These are phyloP conservation scores for Diaporthe citrichinensis DNA, from an alignment of 2,329 filamentous ascomycete genomes.

Conservation along the genomic window DNA sequence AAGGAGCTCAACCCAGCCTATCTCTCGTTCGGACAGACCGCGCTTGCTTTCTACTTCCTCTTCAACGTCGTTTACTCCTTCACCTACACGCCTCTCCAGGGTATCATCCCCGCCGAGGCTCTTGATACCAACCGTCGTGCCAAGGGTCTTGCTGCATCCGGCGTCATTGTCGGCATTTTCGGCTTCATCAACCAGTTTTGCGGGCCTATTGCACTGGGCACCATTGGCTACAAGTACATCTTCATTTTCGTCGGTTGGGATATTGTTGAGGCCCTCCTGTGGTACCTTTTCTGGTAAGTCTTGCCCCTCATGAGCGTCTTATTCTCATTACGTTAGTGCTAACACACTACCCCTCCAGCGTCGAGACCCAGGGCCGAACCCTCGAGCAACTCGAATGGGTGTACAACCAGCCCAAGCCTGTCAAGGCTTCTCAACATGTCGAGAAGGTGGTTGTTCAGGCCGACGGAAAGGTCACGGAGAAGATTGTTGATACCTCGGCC, in stretches of 20 bases:
- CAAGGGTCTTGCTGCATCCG: conserved; percentile 61
- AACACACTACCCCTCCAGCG: conserved; percentile 48
- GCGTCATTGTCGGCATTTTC: conserved; percentile 60
- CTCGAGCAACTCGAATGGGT: conserved; percentile 66
- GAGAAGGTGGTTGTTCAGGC: conserved; percentile 62
- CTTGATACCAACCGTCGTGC: conserved; percentile 63
- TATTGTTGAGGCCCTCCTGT: conserved; percentile 56
- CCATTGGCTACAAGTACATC: conserved; percentile 60
- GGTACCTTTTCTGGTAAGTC: conserved; percentile 62
- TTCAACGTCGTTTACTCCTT: conserved; percentile 66
- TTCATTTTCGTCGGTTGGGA: conserved; percentile 66
- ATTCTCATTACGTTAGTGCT: neutral
- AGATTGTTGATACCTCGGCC: conserved; percentile 50
- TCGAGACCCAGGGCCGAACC: conserved; percentile 64
- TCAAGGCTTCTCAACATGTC: conserved; percentile 63
- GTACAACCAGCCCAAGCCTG: conserved; percentile 63
- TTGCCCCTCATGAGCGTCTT: neutral
- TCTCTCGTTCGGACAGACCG: conserved; percentile 56
- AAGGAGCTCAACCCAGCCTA: conserved; percentile 49
- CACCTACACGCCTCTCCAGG: conserved; percentile 64
- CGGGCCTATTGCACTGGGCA: conserved; percentile 59
- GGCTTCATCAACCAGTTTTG: conserved; percentile 65
- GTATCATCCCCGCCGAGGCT: conserved; percentile 61
- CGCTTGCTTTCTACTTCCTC: conserved; percentile 63
- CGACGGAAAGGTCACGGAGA: conserved; percentile 62